Conservation (phyloP, 306 rosid species). For the Castanea crenata region DNA sequence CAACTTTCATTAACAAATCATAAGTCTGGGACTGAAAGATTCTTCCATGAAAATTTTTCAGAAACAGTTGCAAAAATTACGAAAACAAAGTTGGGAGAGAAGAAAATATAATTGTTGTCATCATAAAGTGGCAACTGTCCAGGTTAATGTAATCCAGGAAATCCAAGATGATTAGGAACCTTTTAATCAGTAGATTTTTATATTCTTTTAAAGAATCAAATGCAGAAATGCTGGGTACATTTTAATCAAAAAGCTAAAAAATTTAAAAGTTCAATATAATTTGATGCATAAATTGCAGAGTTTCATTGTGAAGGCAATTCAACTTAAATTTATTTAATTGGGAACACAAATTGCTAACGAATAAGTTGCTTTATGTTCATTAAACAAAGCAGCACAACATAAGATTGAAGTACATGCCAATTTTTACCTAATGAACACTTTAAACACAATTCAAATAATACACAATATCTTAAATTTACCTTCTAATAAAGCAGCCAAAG, state of each 20-base stretch:
- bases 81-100: background rate
- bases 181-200: background rate
- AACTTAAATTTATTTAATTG: background rate
- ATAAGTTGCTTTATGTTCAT: background rate
- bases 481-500: slow-evolving; percentile 60
- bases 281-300: background rate
- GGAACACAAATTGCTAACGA: background rate
- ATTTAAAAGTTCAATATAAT: background rate
- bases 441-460: background rate
- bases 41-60: background rate
- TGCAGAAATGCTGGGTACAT: background rate
- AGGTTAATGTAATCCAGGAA: background rate
- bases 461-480: slow-evolving; percentile 36
- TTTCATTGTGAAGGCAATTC: background rate
- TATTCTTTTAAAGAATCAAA: background rate
- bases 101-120: background rate
- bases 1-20: background rate
- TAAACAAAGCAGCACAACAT: background rate
- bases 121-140: background rate
- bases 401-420: background rate
- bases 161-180: background rate
- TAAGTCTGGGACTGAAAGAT: background rate
- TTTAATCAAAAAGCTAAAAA: background rate
- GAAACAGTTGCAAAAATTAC: background rate
- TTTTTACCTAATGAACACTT: background rate